Base-by-base conservation (phyloP, 352 stramenopile genomes). In the Globisporangium barbulae region DNA sequence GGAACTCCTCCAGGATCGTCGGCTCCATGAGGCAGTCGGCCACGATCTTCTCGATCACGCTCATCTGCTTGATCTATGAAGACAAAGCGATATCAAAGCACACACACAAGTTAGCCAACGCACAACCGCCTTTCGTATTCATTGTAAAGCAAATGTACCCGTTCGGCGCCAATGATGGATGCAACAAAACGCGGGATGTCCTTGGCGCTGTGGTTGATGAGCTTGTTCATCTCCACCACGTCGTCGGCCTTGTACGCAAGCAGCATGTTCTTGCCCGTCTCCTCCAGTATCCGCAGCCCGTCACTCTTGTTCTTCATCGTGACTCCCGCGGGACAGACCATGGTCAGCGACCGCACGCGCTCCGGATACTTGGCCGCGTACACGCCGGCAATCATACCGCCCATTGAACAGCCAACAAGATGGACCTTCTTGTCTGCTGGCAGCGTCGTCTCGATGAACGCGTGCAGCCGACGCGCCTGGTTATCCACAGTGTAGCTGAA, bases 301-400 rank as follows among this genome's bases (percentile, higher is more conserved):
- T 79, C 70, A 56, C 82, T 93, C 65, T 88, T 89, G 53, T 69
- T 81, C 25, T 72, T 74, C 81, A 91, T 91, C 0, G 75, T 77
- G 61, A 93, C 78, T 1, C 84, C 84, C 10, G 84, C 84, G 3
- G 84, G 84, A 55, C 84, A 93, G 39, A 93, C 73, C 72, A 93
- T 83, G 8, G 84, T 93, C 7, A 91, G 49, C 15, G 81, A 86
- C n/a, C 73, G 65, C 30, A 91, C 69, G 6, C 69, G 71, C 2
- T 85, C 64, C 3, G 84, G 80, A 59, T 89, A 88, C 61, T 77
- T 71, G n/a, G 81, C 80, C 6, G 84, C 73, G 62, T 89, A 93
- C 21, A 85, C 73, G 19, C 84, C 84, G 1, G 79, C 79, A 45
- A 93, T 72, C 80, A 93, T 88, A 15, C 79, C 84, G 54, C 84